Base-by-base conservation (phyloP, 495 filamentous ascomycete genomes). In the Bacidia rubella region DNA sequence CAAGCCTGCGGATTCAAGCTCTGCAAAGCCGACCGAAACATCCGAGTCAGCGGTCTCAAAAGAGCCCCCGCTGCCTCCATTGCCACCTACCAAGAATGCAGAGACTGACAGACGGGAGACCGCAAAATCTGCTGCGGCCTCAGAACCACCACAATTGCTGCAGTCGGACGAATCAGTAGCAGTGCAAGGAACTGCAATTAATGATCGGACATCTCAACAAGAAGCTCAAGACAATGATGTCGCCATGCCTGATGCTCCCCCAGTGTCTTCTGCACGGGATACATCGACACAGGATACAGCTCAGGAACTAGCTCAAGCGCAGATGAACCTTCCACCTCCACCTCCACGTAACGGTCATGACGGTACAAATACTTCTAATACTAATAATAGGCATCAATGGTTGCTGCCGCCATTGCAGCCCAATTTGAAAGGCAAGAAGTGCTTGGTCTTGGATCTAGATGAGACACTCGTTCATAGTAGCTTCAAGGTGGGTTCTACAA, bases 401-500 rank as follows among this genome's bases (percentile, higher is more conserved):
- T 72, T 99, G 26, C 69, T 97, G 47, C 87, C 87, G 15, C 85
- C 90, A 10, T 71, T 88, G 45, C 69, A 79, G 17, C 82, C 88
- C 12, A 81, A 82, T 56, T 78, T 92, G 58, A 79, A 82, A 54
- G 85, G 87, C 21, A 82, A 83, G 62, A 99, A 99, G 66, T 97
- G 93, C 61, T 71, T 99, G 41, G 90, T 99, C 15, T 74, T 99
- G 22, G 92, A 99, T 70, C 70, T 99, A 43, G 92, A 99, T 58
- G 92, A 99, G 66, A 99, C 93, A n/a, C 70, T 99, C 32, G 92
- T 99, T 20, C 92, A 99, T 68, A 97, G 92, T 66, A 97, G 92
- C 61, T 99, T 99, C 68, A 99, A 99, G 81, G 92, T 95, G 69
- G 61, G 65, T 25, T 29, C 11, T 53, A 39, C 32, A 20, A 39